Percentiles rank a stretch among this genome's conserved stretches.
phyloP scores from a whole-genome alignment of 177 flowering plant species.

The Vitis hybrid region DNA sequence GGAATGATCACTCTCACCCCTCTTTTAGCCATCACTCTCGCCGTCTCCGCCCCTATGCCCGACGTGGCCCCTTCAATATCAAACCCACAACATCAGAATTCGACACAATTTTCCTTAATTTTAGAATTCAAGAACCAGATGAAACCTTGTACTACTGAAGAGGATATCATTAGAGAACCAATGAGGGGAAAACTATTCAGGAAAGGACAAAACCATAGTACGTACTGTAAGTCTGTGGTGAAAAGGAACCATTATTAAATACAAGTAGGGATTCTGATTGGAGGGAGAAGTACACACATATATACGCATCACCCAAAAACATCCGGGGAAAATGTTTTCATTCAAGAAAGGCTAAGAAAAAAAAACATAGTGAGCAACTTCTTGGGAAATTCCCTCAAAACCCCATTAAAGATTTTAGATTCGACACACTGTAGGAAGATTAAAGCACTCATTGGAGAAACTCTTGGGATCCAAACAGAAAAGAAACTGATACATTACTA shows the following conservation, averaged over 20 bases:
- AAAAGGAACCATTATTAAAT: slow-evolving; percentile 13
- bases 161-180: slow-evolving; percentile 17
- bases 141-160: background rate
- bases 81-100: background rate
- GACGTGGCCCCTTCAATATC: slow-evolving; percentile 73
- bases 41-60: slow-evolving; percentile 95
- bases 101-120: too few species aligned
- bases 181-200: slow-evolving; percentile 9
- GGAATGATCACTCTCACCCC: slow-evolving; percentile 82
- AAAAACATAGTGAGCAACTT: background rate
- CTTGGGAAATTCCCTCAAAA: background rate
- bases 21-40: slow-evolving; percentile 85
- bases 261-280: background rate
- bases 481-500: too few species aligned
- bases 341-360: background rate
- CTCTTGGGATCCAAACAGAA: too few species aligned
- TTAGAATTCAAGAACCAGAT: too few species aligned
- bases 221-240: background rate
- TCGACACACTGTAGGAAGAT: too few species aligned
- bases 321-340: background rate
- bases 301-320: too few species aligned
- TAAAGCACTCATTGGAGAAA: too few species aligned
- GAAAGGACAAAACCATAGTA: slow-evolving; percentile 19
- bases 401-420: background rate
- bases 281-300: background rate